A percentile compares a stretch with the other conserved stretches of the same genome.
Conservation (phyloP, 2,329 filamentous ascomycete genomes). For the Penicillium sp. region DNA sequence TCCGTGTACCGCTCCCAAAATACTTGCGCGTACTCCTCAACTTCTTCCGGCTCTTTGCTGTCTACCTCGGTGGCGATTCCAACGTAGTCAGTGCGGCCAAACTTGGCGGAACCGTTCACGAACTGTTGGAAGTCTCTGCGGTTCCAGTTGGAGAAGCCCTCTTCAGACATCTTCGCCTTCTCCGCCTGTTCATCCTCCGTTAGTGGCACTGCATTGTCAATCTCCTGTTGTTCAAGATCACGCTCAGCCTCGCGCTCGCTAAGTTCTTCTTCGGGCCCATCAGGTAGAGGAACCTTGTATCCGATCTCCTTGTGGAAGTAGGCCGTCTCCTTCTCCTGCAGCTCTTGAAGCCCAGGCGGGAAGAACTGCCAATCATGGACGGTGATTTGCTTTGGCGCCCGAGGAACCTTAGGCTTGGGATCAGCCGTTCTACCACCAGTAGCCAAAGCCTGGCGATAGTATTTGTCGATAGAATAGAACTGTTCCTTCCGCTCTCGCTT, state of each 20-base stretch:
- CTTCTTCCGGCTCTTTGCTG: slow-evolving; percentile 74
- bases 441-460: slow-evolving; percentile 84
- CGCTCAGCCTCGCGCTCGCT: slow-evolving; percentile 80
- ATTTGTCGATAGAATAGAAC: slow-evolving; percentile 97
- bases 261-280: slow-evolving; percentile 75
- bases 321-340: slow-evolving; percentile 93
- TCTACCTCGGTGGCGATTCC: slow-evolving; percentile 83
- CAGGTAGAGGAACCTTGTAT: slow-evolving; percentile 82
- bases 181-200: slow-evolving; percentile 83
- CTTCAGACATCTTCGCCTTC: slow-evolving; percentile 69
- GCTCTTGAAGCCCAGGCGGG: slow-evolving; percentile 67
- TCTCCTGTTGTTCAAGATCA: slow-evolving; percentile 78
- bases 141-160: slow-evolving; percentile 93
- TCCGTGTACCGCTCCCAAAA: slow-evolving; percentile 96
- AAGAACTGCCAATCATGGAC: slow-evolving; percentile 99
- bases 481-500: slow-evolving; percentile 98
- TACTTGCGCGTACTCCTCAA: slow-evolving; percentile 82
- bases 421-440: slow-evolving; percentile 71
- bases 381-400: slow-evolving; percentile 81
- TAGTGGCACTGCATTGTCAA: slow-evolving; percentile 79
- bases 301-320: slow-evolving; percentile 93
- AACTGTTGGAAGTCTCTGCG: slow-evolving; percentile 97
- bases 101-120: slow-evolving; percentile 86
- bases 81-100: slow-evolving; percentile 76
- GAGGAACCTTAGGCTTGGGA: slow-evolving; percentile 87